Conservation (phyloP, 805 yeast species). For the Saturnispora mendoncae region DNA sequence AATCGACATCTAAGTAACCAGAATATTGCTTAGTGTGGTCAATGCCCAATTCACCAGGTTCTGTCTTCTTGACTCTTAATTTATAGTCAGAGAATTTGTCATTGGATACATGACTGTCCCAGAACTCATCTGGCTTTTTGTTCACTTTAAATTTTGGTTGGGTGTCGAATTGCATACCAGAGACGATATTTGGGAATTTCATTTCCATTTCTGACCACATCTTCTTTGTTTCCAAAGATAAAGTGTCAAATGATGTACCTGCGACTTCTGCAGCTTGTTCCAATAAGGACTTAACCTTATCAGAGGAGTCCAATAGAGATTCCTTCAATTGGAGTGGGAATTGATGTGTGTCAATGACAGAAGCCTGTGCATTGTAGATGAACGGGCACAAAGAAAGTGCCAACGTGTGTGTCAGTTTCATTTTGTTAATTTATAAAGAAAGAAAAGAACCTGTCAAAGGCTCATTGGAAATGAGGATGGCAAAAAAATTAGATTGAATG, state of each 20-base stretch:
- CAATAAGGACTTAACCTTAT: slow-evolving; percentile 22
- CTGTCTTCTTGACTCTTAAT: slow-evolving; percentile 40
- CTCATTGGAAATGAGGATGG: neutral
- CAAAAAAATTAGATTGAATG: neutral
- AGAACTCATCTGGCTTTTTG: slow-evolving; percentile 27
- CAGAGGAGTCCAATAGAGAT: slow-evolving; percentile 1
- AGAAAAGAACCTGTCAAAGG: neutral
- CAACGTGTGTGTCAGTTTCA: slow-evolving; percentile 11
- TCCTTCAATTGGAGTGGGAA: slow-evolving; percentile 10
- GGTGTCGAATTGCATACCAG: slow-evolving; percentile 40
- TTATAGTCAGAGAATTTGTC: slow-evolving; percentile 36
- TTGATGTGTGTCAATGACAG: slow-evolving; percentile 4
- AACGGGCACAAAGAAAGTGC: slow-evolving; percentile 10
- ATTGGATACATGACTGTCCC: slow-evolving; percentile 28
- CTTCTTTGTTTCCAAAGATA: slow-evolving; percentile 41
- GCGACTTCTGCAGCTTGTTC: slow-evolving; percentile 42
- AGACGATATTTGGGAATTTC: slow-evolving; percentile 48
- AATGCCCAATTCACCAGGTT: slow-evolving; percentile 43
- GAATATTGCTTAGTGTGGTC: slow-evolving; percentile 63
- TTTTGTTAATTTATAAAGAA: neutral
- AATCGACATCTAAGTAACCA: slow-evolving; percentile 62
- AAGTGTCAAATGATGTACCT: slow-evolving; percentile 40
- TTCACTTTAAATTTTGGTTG: slow-evolving; percentile 37
- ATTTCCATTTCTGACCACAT: slow-evolving; percentile 59
- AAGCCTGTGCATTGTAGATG: slow-evolving; percentile 6